A percentile compares a stretch with the other conserved stretches of the same genome.
phyloP scores from a whole-genome alignment of 2,329 filamentous ascomycete species.

The Cladosporium oxysporum region DNA sequence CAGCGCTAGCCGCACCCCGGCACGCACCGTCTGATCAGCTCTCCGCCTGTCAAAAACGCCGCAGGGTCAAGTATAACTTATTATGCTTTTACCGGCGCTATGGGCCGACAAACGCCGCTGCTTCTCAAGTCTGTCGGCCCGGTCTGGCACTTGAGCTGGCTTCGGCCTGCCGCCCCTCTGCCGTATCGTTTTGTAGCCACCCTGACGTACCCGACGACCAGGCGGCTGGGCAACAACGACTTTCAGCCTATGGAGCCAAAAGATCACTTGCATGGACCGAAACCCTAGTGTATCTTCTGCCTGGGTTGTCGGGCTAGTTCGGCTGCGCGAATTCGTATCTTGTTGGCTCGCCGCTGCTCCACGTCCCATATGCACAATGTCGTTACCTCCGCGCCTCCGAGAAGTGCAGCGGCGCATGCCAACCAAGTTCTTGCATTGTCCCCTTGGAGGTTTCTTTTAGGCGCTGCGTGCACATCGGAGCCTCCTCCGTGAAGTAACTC shows the following conservation, averaged over 20 bases:
- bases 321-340: neutral
- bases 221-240: slow-evolving; percentile 9
- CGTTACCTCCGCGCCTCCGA: neutral
- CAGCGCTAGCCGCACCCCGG: slow-evolving; percentile 12
- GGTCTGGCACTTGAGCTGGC: slow-evolving; percentile 9
- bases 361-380: neutral
- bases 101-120: neutral
- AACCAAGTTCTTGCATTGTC: neutral
- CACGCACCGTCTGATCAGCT: slow-evolving; percentile 2
- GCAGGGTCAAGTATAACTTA: neutral
- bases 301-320: neutral
- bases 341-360: slow-evolving; percentile 2
- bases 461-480: neutral
- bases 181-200: neutral
- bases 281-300: neutral
- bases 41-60: slow-evolving; percentile 12
- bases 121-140: slow-evolving; percentile 1
- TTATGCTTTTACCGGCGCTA: neutral
- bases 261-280: slow-evolving; percentile 15
- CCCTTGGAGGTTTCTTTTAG: neutral
- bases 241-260: slow-evolving; percentile 8
- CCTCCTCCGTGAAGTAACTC: neutral
- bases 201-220: slow-evolving; percentile 7
- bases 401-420: neutral
- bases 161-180: neutral